Percentiles rank a stretch among this genome's conserved stretches.
Conservation (phyloP, 768 basidiomycete species). For the Neoboletus brunneissimus region DNA sequence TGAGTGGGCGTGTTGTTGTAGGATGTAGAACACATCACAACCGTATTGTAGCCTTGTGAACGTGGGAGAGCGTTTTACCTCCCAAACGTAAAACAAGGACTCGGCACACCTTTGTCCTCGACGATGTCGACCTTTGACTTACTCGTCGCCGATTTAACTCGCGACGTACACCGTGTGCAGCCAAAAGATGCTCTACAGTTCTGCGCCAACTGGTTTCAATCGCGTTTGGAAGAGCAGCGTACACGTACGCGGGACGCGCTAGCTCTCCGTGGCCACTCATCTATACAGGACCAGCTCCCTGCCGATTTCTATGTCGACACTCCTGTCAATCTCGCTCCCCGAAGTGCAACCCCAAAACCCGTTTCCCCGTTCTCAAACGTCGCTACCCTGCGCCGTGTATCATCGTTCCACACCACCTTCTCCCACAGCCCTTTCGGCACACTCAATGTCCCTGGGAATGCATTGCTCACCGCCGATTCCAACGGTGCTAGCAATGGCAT, state of each 20-base stretch:
- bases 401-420: constrained; percentile 47
- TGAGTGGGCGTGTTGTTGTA: constrained; percentile 2
- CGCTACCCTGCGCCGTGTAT: constrained; percentile 44
- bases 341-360: constrained; percentile 36
- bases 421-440: constrained; percentile 74
- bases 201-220: constrained; percentile 93
- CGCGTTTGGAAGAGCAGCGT: constrained; percentile 81
- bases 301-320: constrained; percentile 58
- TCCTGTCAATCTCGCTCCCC: constrained; percentile 35
- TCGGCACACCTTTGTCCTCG: constrained; percentile 2
- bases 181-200: constrained; percentile 91
- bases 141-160: constrained; percentile 80
- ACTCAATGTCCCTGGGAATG: constrained; percentile 79
- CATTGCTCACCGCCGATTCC: constrained; percentile 55
- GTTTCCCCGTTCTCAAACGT: constrained; percentile 58
- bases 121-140: constrained; percentile 71
- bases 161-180: constrained; percentile 81
- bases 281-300: constrained; percentile 51
- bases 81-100: constrained; percentile 12
- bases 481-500: constrained; percentile 24
- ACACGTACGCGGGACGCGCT: constrained; percentile 62
- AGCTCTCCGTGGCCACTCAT: constrained; percentile 48
- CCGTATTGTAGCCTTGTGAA: constrained; percentile 11
- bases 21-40: background rate
- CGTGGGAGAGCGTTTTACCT: constrained; percentile 24